Conservation (phyloP, 2,329 filamentous ascomycete genomes). For the Nothophoma quercina region DNA sequence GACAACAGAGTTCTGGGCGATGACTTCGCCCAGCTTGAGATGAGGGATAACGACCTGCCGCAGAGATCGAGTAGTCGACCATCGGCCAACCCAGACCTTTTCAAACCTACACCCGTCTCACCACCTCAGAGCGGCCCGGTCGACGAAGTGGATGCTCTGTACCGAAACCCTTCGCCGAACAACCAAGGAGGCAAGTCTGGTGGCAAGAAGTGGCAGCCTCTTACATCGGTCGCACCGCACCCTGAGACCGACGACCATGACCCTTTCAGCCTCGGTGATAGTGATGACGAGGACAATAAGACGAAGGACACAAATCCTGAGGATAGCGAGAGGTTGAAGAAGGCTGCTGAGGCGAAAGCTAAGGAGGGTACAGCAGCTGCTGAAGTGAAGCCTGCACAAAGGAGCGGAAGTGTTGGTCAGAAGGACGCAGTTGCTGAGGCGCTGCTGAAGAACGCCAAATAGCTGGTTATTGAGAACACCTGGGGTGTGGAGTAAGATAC, state of each 20-base stretch:
- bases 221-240: conserved; percentile 83
- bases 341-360: conserved; percentile 52
- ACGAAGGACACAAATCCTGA: conserved; percentile 66
- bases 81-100: conserved; percentile 78
- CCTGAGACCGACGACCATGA: conserved; percentile 86
- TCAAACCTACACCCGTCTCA: conserved; percentile 70
- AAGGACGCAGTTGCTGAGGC: conserved; percentile 58
- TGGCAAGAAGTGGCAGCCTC: conserved; percentile 97
- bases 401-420: conserved; percentile 52
- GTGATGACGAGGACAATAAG: conserved; percentile 85
- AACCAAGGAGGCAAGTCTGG: conserved; percentile 50
- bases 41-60: conserved; percentile 68
- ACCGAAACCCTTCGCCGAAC: conserved; percentile 59
- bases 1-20: conserved; percentile 90
- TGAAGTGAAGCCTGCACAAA: conserved; percentile 49
- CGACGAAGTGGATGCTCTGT: conserved; percentile 80
- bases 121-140: conserved; percentile 67
- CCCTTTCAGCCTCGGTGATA: conserved; percentile 94
- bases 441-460: conserved; percentile 51
- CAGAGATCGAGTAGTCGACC: conserved; percentile 66
- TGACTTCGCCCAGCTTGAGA: conserved; percentile 76
- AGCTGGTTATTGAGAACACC: background rate
- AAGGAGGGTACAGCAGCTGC: conserved; percentile 30
- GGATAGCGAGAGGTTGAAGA: conserved; percentile 60
- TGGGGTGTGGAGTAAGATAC: background rate